These are phyloP conservation scores for Solanum hybrid DNA, from an alignment of 305 asterid species.

Conservation along the genomic window DNA sequence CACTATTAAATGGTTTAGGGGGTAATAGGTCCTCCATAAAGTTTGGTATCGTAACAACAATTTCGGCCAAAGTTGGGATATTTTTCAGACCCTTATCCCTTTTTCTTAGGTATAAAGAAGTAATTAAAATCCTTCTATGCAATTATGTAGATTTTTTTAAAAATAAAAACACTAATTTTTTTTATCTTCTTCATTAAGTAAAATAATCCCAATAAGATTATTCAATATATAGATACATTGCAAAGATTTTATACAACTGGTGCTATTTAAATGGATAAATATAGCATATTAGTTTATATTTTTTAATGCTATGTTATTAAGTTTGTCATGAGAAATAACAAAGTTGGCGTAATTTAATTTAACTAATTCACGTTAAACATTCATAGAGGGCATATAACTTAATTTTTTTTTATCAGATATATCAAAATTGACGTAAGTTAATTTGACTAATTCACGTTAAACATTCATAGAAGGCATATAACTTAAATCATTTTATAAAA, in stretches of 20 bases:
- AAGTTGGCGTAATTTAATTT: no score
- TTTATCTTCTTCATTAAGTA: neutral
- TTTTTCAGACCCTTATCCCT: no score
- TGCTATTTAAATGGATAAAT: neutral
- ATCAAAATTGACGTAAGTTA: neutral
- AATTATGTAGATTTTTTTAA: neutral
- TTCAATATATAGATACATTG: neutral
- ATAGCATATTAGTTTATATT: neutral
- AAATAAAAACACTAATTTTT: no score
- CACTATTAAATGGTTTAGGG: no score
- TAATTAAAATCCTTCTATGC: neutral
- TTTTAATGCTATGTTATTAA: neutral
- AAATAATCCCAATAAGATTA: neutral
- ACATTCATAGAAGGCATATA: neutral
- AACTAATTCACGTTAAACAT: neutral
- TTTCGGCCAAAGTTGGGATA: no score
- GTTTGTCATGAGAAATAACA: neutral
- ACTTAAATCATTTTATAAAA: neutral
- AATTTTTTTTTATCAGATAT: no score
- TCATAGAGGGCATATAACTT: no score
- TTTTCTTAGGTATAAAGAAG: no score
- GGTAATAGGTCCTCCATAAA: no score
- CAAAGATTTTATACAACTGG: neutral
- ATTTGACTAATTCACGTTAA: neutral
- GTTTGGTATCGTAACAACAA: no score